Evolutionary conservation across 176 grass and related monocot genomes (phyloP), one percentile per base, ranked within the genome.

Genomic region (Eragrostis curvula): DNA sequence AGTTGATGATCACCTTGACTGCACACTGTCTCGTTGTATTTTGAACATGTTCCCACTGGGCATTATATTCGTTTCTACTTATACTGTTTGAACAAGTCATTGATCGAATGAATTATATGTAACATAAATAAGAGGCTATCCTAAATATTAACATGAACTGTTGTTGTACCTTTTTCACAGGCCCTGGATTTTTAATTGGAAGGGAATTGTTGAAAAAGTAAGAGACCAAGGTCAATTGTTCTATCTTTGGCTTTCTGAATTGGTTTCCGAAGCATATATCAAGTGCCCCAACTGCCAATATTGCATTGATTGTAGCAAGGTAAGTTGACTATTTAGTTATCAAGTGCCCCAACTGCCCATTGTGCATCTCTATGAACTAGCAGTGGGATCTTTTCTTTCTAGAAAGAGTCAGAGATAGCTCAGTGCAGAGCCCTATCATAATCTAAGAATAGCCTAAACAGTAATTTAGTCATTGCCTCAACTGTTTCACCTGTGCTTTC

Each of bases 201-300:
- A 72, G 71, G 89, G 65, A 51, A 78, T 94, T 70, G 85, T 81
- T 56, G 80, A 66, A 6, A 94, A 87, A 68, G 86, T 96, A 72
- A 89, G 85, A 89, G 83, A 84, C 28, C 45, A 81, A 9, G 55
- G 63, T 50, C 74, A 71, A 20, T 46, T 51, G 11, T 71, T 41
- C 5, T 71, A 48, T 68, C 57, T 46, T 49, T 81, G 68, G 52
- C 70, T 91, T 68, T 66, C 81, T 71, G 96, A 94, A 27, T 49
- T 83, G 68, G 40, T 81, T 62, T 49, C 40, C 49, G 79, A 79
- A 63, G 81, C 92, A n/a, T 75, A 68, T 66, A 49, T 59, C 18
- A 88, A 90, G 64, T 99, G 93, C 30, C 91, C 93, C 67, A 89
- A 78, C 41, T 99, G 96, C 62, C 32, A 90, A 30, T 42, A 30